Evolutionary conservation across 2,329 filamentous ascomycete species (phyloP).

Genomic region (Phyllachora maydis): DNA sequence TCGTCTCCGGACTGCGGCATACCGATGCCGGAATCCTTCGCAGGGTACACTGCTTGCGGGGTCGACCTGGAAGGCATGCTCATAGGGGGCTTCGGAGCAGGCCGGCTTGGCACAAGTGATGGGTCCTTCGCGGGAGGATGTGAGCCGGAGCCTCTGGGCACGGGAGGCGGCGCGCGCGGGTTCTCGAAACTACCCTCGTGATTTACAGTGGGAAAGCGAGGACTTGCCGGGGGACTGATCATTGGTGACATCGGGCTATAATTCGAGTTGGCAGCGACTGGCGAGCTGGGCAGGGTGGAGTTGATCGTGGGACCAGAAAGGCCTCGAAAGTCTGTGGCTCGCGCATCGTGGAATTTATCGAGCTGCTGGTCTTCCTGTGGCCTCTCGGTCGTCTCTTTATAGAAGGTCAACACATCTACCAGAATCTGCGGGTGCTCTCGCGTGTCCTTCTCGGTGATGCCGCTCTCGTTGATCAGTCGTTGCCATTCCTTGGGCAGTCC

Average conservation of each 20-base stretch:
- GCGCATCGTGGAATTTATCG: slow-evolving; percentile 89
- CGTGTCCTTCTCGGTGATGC: slow-evolving; percentile 89
- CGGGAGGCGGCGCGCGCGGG: slow-evolving; percentile 76
- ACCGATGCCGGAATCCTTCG: slow-evolving; percentile 43
- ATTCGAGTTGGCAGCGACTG: no score
- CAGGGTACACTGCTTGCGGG: slow-evolving; percentile 31
- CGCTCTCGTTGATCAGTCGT: slow-evolving; percentile 81
- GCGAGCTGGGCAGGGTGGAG: no score
- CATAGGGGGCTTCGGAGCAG: slow-evolving; percentile 72
- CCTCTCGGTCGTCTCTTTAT: slow-evolving; percentile 77
- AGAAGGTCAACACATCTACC: slow-evolving; percentile 89
- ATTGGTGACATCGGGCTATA: slow-evolving; percentile 39
- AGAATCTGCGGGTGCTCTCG: slow-evolving; percentile 91
- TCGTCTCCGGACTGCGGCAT: slow-evolving; percentile 40
- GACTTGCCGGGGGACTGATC: slow-evolving; percentile 63
- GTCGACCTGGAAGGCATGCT: slow-evolving; percentile 34
- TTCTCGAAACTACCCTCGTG: slow-evolving; percentile 94
- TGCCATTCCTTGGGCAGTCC: slow-evolving; percentile 97
- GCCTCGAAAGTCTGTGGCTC: slow-evolving; percentile 30
- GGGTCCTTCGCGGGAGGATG: slow-evolving; percentile 31
- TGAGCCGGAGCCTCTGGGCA: slow-evolving; percentile 39
- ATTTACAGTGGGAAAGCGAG: slow-evolving; percentile 67
- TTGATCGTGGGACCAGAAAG: no score
- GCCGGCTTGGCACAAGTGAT: slow-evolving; percentile 57
- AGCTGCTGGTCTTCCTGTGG: slow-evolving; percentile 71